Evolutionary conservation across 768 basidiomycete genomes (phyloP), one percentile per base, ranked within the genome.

Genomic region (Punctularia strigosozonata): DNA sequence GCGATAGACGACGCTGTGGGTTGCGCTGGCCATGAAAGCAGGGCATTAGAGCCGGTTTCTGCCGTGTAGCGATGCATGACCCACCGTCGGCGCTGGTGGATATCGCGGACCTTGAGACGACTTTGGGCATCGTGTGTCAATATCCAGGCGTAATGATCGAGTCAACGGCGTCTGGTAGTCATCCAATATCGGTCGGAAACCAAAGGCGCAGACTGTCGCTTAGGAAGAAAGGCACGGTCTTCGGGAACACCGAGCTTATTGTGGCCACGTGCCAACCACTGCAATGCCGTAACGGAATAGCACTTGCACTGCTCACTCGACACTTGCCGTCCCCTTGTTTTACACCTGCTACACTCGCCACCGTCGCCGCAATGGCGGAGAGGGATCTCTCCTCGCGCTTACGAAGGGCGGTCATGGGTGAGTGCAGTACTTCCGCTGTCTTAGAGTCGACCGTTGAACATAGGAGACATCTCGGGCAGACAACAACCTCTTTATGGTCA

Each of bases 401-500:
- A 42, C 73, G 83, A 41, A 73, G 80, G 51, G 85, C 85, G 37
- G 83, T 88, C 39, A 82, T 83, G 66, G 85, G 85, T 77, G 38
- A 23, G 55, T 45, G 22, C 6, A 22, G 24, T 17, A 35, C 13
- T 25, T 15, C 34, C n/a, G 44, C 25, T 45, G 18, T 28, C 31
- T 22, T 19, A 20, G 33, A 10, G 18, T 13, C 20, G 33, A 34
- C 13, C 13, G 12, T 10, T 19, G 10, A 10, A 19, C 18, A n/a
- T n/a, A n/a, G n/a, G n/a, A n/a, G n/a, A n/a, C n/a, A n/a, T n/a
- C n/a, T n/a, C n/a, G n/a, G 13, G 33, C 54, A 97, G 92, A 94
- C 64, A 92, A 94, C 63, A 94, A 94, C 62, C 75, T 95, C 47
- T 82, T 91, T 49, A 77, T 94, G 44, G 87, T 95, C 52, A 84